Evolutionary conservation across 345 rosid genomes (phyloP), one percentile per base, ranked within the genome.

Genomic region (Moricandia moricandioides): DNA sequence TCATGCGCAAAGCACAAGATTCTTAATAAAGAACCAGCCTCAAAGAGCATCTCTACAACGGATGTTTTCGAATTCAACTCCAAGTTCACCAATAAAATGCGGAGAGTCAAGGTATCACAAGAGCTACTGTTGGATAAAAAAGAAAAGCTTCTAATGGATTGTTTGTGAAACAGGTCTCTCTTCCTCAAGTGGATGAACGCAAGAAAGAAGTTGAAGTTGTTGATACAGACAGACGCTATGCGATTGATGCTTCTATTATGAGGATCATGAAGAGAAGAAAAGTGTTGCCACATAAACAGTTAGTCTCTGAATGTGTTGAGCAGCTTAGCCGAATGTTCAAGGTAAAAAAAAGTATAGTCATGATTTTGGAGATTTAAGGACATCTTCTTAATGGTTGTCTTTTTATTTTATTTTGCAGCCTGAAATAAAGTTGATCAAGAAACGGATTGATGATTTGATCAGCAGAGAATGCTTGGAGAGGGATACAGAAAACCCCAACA

Each of bases 261-360:
- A 85, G 97, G 62, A 95, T 92, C 71, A 95, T 92, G 99, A 95
- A 95, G 89, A 84, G 91, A 27, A 76, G 94, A 60, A 89, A 92
- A 70, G 85, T 88, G 33, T 67, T 89, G 86, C 84, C 85, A 12
- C 90, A 89, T 80, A 97, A 90, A 65, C 93, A 88, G 60, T 64
- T 95, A 21, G 90, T 92, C 27, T 78, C 80, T 14, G 94, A 90
- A 81, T 90, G 96, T 67, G 92, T 89, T 2, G 96, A 89, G 87
- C 96, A 86, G 73, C 70, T 95, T 64, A 91, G 88, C 78, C 86
- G 86, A 75, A 92, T 83, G 99, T 92, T 95, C 83, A 92, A 89
- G 97, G 77, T 73, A 62, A 24, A 8, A 0, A 21, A 30, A 27
- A 8, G 31, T 54, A 54, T 10, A 55, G 65, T 8, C 63, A 30